Base-by-base conservation (phyloP, 441 rosid genomes). In the Pelargonium exstipulatum region DNA sequence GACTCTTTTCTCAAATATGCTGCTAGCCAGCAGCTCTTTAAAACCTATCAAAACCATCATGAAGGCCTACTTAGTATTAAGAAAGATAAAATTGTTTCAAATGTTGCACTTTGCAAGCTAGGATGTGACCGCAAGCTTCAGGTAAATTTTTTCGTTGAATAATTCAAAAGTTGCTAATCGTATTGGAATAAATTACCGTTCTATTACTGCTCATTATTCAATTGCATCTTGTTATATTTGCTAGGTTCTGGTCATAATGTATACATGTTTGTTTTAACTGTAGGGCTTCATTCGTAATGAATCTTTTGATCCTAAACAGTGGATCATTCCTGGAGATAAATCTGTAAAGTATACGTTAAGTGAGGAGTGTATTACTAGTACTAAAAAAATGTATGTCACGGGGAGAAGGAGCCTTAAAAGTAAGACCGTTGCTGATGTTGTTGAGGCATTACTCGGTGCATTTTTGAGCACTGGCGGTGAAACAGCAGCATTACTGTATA, bases 1-100 rank as follows among this genome's bases (percentile, higher is more conserved):
- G 99, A 91, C 77, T 90, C 97, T 43, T 91, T 94, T 68, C 85
- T 94, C 3, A 94, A 94, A 73, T 94, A 91, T 79, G 95, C 90
- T 40, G 85, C 76, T 40, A 73, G 96, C 78, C 90, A 89, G 68
- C 90, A 90, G 18, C 82, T 95, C 35, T 95, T 90, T 64, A 86
- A 85, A 73, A 66, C 76, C 0, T 61, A 77, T 72, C 82, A 70
- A 68, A 79, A 70, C 77, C 76, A 78, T 65, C 96, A 92, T 5
- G 98, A 89, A 71, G 99, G 99, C 73, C 83, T 90, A 78, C 91
- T 92, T 12, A 95, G 90, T 78, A 10, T 77, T 43, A 85, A 81
- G 78, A 95, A 82, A 77, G 95, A 89, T 0, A 82, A 62, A 73
- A 75, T 90, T 58, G 76, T 90, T 49, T 86, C 87, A 9, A 95